phyloP scores from a whole-genome alignment of 2,329 filamentous ascomycete genomes.

The Ascochyta viciae-villosae region DNA sequence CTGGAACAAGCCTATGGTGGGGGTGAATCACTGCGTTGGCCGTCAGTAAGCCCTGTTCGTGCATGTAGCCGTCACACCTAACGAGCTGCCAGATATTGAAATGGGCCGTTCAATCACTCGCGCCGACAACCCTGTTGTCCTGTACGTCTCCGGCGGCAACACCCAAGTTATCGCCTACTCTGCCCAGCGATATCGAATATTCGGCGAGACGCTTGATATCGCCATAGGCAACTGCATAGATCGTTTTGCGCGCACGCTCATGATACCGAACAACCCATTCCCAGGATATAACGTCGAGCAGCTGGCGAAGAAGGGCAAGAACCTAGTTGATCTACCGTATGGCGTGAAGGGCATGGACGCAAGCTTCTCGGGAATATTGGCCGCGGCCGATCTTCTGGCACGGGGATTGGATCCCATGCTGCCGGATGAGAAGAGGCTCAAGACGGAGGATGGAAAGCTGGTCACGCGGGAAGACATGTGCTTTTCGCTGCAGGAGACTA shows the following conservation, averaged over 20 bases:
- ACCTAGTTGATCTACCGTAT: constrained; percentile 88
- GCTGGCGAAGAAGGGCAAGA: constrained; percentile 75
- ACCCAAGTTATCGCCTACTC: constrained; percentile 98
- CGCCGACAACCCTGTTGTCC: constrained; percentile 87
- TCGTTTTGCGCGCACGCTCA: constrained; percentile 88
- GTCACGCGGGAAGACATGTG: constrained; percentile 87
- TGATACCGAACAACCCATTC: constrained; percentile 93
- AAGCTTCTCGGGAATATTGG: constrained; percentile 91
- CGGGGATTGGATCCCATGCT: constrained; percentile 62
- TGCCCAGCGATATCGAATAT: constrained; percentile 93
- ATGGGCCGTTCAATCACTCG: constrained; percentile 96
- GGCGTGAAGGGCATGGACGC: constrained; percentile 99
- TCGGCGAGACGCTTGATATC: constrained; percentile 96
- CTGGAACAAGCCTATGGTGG: constrained; percentile 88
- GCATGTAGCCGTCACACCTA: not conserved
- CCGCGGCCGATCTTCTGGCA: constrained; percentile 80
- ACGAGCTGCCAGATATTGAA: constrained; percentile 73
- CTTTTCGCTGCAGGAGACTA: constrained; percentile 93
- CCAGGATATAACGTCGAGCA: constrained; percentile 99
- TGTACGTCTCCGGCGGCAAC: constrained; percentile 96
- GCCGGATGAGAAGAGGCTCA: constrained; percentile 49
- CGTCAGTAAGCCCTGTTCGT: constrained; percentile 56
- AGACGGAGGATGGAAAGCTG: constrained; percentile 58
- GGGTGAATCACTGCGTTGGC: constrained; percentile 97
- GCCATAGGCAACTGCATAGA: constrained; percentile 98